These are phyloP conservation scores for Danielia reshetovae DNA, from an alignment of 805 yeast species.

Conservation along the genomic window DNA sequence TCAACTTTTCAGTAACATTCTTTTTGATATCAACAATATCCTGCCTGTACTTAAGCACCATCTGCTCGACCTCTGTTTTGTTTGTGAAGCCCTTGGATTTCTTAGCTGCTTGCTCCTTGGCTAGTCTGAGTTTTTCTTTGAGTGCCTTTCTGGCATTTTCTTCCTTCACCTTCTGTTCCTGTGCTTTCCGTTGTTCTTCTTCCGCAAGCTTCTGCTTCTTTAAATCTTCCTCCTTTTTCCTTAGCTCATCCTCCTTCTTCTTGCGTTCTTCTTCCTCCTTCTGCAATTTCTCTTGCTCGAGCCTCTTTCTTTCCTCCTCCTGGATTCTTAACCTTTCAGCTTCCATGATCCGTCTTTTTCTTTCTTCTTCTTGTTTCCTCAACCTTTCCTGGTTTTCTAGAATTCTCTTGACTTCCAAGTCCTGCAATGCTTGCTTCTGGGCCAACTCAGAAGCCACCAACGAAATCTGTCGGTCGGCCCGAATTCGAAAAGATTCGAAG, in stretches of 20 bases:
- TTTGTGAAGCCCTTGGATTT: constrained; percentile 31
- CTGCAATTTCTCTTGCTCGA: constrained; percentile 5
- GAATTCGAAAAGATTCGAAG: not conserved
- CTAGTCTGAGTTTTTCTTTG: constrained; percentile 13
- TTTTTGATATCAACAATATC: constrained; percentile 56
- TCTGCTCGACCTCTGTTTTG: constrained; percentile 34
- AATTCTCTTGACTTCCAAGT: constrained; percentile 5
- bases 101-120: constrained; percentile 12
- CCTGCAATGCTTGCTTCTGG: constrained; percentile 2
- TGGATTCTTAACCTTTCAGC: constrained; percentile 5
- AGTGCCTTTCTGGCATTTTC: constrained; percentile 2
- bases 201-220: constrained; percentile 1
- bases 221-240: constrained; percentile 16
- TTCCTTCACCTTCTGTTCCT: constrained; percentile 17
- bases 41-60: constrained; percentile 45
- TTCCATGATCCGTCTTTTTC: constrained; percentile 14
- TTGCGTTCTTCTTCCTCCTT: constrained; percentile 7
- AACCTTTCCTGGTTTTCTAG: constrained; percentile 5
- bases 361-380: constrained; percentile 18
- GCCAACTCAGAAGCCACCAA: constrained; percentile 2
- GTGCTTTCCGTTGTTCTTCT: constrained; percentile 17
- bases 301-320: constrained; percentile 7
- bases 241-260: constrained; percentile 10
- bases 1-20: constrained; percentile 53
- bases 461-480: not conserved